Evolutionary conservation across 2,329 filamentous ascomycete genomes (phyloP).

Genomic region (Penicillium sp.): DNA sequence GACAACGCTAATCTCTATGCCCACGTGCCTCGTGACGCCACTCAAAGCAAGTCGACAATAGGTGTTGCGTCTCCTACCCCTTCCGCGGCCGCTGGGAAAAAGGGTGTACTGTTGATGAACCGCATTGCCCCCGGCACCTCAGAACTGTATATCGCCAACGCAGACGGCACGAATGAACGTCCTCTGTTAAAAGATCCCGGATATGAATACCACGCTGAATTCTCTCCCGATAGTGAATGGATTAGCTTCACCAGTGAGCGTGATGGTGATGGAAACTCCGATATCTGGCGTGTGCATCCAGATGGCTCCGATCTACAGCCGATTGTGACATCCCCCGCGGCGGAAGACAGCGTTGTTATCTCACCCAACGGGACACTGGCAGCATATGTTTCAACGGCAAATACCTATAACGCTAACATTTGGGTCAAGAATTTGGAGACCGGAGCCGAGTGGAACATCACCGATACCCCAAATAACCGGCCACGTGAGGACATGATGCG

Average conservation of each 20-base stretch:
- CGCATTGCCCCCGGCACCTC: conserved; percentile 28
- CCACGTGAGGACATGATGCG: conserved; percentile 20
- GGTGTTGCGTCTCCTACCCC: neutral
- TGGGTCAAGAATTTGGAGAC: conserved; percentile 35
- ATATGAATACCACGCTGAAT: conserved; percentile 37
- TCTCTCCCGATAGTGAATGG: conserved; percentile 35
- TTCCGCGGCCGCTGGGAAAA: conserved; percentile 2
- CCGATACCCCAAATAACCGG: conserved; percentile 25
- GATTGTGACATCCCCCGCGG: conserved; percentile 28
- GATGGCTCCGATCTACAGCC: conserved; percentile 32
- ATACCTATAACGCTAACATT: conserved; percentile 33
- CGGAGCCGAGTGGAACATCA: conserved; percentile 29
- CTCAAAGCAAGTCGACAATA: too few relatives aligned
- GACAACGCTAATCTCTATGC: neutral
- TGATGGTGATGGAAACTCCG: conserved; percentile 35
- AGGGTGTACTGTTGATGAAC: conserved; percentile 29
- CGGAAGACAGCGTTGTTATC: conserved; percentile 33
- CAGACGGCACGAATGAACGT: conserved; percentile 34
- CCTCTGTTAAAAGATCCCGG: conserved; percentile 25
- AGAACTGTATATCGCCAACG: conserved; percentile 30
- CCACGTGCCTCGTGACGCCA: neutral
- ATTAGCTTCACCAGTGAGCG: conserved; percentile 38
- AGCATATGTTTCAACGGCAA: conserved; percentile 36
- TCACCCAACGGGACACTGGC: conserved; percentile 34
- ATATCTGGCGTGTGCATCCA: conserved; percentile 33